Percentiles rank a stretch among this genome's conserved stretches.
Conservation (phyloP, 768 basidiomycete genomes). For the Pholiota molesta region DNA sequence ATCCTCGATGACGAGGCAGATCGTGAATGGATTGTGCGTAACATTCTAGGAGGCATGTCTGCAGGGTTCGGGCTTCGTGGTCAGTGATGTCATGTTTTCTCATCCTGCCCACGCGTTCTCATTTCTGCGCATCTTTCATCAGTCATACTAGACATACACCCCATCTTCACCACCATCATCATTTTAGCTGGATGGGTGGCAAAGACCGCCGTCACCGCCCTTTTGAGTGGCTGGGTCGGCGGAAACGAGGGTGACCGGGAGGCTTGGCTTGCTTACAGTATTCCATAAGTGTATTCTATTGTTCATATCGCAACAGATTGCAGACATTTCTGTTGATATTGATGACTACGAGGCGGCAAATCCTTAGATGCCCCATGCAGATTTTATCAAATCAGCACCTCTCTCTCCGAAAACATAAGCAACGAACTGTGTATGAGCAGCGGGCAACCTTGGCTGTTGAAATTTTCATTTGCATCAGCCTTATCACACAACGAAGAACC, state of each 20-base stretch:
- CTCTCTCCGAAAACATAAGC: conserved; percentile 9
- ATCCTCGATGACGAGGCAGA: conserved; percentile 78
- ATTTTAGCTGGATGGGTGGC: conserved; percentile 74
- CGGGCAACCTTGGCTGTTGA: conserved; percentile 27
- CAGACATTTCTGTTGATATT: not conserved
- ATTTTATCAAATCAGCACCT: conserved; percentile 11
- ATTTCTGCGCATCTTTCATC: not conserved
- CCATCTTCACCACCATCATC: conserved; percentile 72
- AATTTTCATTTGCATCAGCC: not conserved
- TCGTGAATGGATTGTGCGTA: conserved; percentile 83
- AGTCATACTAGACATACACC: conserved; percentile 83
- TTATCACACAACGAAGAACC: not conserved
- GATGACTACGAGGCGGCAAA: not conserved
- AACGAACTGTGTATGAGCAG: conserved; percentile 1
- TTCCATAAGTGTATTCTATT: conserved; percentile 44
- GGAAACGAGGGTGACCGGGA: conserved; percentile 58
- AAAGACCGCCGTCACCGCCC: conserved; percentile 63
- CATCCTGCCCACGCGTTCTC: not conserved
- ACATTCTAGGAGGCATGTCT: conserved; percentile 83
- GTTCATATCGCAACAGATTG: not conserved
- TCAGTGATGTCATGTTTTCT: conserved; percentile 31
- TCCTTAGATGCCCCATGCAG: not conserved
- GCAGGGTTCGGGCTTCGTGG: conserved; percentile 86
- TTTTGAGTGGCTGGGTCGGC: conserved; percentile 73
- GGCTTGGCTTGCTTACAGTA: conserved; percentile 83